Percentiles rank a stretch among this genome's conserved stretches.
Evolutionary conservation across 345 rosid genomes (phyloP).

Genomic region (Corymbia maculata): DNA sequence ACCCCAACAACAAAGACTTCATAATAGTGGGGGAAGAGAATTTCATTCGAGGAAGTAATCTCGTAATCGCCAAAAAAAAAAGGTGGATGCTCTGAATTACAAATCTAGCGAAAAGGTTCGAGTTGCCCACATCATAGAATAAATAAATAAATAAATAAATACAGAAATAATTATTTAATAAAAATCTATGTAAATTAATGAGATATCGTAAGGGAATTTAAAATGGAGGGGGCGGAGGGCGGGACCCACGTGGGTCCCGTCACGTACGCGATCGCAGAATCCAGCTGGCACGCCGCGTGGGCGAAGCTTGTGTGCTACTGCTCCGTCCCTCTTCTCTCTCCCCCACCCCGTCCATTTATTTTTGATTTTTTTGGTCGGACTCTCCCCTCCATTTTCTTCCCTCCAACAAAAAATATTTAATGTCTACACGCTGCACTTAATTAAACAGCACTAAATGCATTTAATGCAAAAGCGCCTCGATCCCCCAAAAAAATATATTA

Average conservation of each 20-base stretch:
- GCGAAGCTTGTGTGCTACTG: not conserved
- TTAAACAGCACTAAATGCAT: not conserved
- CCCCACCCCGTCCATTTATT: too few relatives aligned
- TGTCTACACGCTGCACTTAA: not conserved
- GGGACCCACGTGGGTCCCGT: not conserved
- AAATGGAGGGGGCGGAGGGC: not conserved
- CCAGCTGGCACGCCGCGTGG: constrained; percentile 8
- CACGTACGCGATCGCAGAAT: not conserved
- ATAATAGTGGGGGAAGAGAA: not conserved
- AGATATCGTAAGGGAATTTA: not conserved
- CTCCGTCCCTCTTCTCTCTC: not conserved
- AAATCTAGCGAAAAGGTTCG: not conserved
- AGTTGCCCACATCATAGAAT: not conserved
- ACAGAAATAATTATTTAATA: not conserved
- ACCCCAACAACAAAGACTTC: not conserved
- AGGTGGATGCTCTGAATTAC: not conserved
- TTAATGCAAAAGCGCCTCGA: not conserved
- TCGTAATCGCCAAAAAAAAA: not conserved
- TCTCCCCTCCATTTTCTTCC: too few relatives aligned
- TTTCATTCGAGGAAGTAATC: not conserved
- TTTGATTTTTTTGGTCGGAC: not conserved
- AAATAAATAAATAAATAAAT: not conserved
- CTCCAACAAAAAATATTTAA: not conserved
- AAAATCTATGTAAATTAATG: not conserved
- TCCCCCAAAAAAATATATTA: not conserved